Evolutionary conservation across 2,329 filamentous ascomycete species (phyloP).

Genomic region (Ophiocordyceps camponoti-floridani): DNA sequence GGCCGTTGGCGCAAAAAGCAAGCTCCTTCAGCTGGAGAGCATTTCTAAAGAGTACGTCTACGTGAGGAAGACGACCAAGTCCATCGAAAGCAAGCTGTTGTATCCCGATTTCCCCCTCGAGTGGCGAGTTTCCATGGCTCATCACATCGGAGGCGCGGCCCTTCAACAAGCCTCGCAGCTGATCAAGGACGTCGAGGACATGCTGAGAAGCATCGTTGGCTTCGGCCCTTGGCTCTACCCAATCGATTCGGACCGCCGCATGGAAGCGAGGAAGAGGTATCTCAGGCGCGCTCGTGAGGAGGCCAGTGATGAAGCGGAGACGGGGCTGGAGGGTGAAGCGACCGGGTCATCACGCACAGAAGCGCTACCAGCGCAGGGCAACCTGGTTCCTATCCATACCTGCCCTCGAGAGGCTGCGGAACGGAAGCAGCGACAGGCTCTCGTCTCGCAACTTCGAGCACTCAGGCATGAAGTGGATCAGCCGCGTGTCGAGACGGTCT

Average conservation of each 20-base stretch:
- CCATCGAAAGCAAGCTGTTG: constrained; percentile 17
- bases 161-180: constrained; percentile 7
- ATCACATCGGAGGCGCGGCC: constrained; percentile 9
- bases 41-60: constrained; percentile 13
- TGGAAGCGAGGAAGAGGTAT: neutral
- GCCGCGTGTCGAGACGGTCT: no score
- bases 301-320: neutral
- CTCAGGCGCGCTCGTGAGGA: neutral
- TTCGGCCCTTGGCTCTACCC: neutral
- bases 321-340: no score
- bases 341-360: no score
- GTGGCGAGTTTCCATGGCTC: constrained; percentile 13
- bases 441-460: no score
- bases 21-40: constrained; percentile 15
- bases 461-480: no score
- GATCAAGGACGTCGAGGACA: constrained; percentile 5
- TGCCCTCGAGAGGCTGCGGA: no score
- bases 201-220: neutral
- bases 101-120: constrained; percentile 10
- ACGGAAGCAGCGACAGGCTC: no score
- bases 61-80: constrained; percentile 10
- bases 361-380: no score
- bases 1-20: constrained; percentile 6
- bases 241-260: neutral
- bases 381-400: no score